Conservation (phyloP, 148 eudicot genomes). For the Tetragonia tetragonoides region DNA sequence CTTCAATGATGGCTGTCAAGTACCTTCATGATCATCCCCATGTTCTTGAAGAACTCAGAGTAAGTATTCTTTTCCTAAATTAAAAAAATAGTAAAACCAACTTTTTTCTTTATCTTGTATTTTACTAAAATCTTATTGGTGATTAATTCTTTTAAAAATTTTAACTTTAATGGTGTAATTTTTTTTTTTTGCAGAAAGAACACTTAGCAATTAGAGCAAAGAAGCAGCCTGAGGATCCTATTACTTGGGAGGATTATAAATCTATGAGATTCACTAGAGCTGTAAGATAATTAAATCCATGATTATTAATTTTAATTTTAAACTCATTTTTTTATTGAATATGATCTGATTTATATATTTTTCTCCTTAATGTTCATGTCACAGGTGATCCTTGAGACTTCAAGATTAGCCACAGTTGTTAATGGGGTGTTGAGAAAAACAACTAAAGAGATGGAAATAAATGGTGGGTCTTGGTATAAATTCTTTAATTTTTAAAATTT, state of each 20-base stretch:
- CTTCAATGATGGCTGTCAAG: slow-evolving; percentile 99
- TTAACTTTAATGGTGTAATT: background rate
- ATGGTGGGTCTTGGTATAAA: slow-evolving; percentile 50
- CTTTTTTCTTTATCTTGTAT: background rate
- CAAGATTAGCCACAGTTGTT: slow-evolving; percentile 94
- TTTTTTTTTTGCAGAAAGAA: slow-evolving; percentile 55
- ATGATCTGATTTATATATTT: background rate
- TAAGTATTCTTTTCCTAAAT: slow-evolving; percentile 30
- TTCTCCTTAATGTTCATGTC: slow-evolving; percentile 1
- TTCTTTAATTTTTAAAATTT: background rate
- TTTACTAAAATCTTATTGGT: background rate
- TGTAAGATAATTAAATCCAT: slow-evolving; percentile 41
- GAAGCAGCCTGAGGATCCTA: slow-evolving; percentile 72
- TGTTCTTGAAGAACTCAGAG: slow-evolving; percentile 83
- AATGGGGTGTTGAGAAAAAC: slow-evolving; percentile 98
- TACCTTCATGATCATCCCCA: slow-evolving; percentile 97
- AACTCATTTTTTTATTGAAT: background rate
- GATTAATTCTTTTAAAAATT: background rate
- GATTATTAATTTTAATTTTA: background rate
- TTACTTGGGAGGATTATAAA: slow-evolving; percentile 80
- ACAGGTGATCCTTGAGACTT: slow-evolving; percentile 95
- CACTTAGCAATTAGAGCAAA: slow-evolving; percentile 77
- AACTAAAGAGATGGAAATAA: slow-evolving; percentile 86
- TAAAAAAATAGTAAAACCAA: background rate
- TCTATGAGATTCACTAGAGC: slow-evolving; percentile 94